Evolutionary conservation across 371 early-diverging fungal genomes (phyloP), one percentile per base, ranked within the genome.

Genomic region (Dentiscutata heterogama): DNA sequence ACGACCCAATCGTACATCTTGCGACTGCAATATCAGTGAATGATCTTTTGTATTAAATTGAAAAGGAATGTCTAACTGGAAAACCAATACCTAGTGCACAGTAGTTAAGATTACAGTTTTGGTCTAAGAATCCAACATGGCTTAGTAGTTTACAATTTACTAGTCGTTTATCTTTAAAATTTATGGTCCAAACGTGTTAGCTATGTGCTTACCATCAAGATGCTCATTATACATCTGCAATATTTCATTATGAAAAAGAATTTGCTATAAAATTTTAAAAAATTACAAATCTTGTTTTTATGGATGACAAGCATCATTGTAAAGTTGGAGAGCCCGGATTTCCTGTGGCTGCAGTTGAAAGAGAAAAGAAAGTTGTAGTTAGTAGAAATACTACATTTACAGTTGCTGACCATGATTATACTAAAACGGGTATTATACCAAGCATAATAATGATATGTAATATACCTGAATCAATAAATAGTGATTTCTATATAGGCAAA

Each of bases 61-160:
- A 61, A 13, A 14, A 27, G 7, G 27, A 61, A 61, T 61, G 16
- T n/a, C n/a, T n/a, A 58, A 18, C 58, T 58, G 58, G 16, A 0
- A 58, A 10, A 58, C 18, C 18, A 58, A 58, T 58, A n/a, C 22
- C 58, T 58, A 58, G 58, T 2, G 2, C 18, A 16, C 58, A 58
- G n/a, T 61, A 61, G 22, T 61, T 61, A 61, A 20, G 20, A 61
- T 61, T 61, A n/a, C 16, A 61, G 27, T 61, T 61, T n/a, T 61
- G 61, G 61, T 27, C 61, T 61, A 61, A 61, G 22, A 61, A 61
- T 61, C 61, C 61, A 61, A 61, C 10, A 8, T n/a, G 2, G 16
- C 27, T n/a, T n/a, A 61, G 58, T 58, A 58, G 61, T n/a, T 61
- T 61, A n/a, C 61, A 61, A 61, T 61, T 61, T n/a, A 61, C 61